These are phyloP conservation scores for Claviceps sp. DNA, from an alignment of 2,329 filamentous ascomycete species.

Conservation along the genomic window DNA sequence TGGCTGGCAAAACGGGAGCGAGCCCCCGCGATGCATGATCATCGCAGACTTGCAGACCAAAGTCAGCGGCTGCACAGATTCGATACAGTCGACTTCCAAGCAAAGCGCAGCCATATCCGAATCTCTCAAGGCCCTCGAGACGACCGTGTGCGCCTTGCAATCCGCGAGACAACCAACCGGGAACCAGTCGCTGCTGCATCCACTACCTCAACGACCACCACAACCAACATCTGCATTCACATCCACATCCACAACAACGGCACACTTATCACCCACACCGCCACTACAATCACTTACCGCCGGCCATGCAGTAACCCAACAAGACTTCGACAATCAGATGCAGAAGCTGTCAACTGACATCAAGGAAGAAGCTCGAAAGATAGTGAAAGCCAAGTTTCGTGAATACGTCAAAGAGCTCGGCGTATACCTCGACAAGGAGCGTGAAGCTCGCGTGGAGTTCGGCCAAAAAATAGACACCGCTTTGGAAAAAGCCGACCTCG, in stretches of 20 bases:
- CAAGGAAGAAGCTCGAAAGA: background rate
- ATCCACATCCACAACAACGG: background rate
- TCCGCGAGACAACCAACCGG: background rate
- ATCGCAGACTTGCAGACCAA: background rate
- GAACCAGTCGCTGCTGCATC: background rate
- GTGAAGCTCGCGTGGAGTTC: constrained; percentile 4
- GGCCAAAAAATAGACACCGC: background rate
- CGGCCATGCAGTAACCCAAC: background rate
- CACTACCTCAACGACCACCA: background rate
- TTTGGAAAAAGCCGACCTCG: background rate
- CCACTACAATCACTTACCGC: background rate
- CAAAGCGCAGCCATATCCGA: background rate
- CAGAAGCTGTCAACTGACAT: background rate
- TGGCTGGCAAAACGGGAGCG: background rate
- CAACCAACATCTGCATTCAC: background rate
- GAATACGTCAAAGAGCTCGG: background rate
- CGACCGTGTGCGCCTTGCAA: background rate
- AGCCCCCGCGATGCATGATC: background rate
- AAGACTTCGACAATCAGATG: constrained; percentile 3
- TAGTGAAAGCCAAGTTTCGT: no score
- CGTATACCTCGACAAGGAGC: constrained; percentile 12
- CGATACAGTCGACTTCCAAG: constrained; percentile 1
- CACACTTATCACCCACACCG: background rate
- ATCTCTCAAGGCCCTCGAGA: constrained; percentile 1
- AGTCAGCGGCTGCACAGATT: background rate